Conservation (phyloP, 129 eudicot genomes). For the Flaveria linearis region DNA sequence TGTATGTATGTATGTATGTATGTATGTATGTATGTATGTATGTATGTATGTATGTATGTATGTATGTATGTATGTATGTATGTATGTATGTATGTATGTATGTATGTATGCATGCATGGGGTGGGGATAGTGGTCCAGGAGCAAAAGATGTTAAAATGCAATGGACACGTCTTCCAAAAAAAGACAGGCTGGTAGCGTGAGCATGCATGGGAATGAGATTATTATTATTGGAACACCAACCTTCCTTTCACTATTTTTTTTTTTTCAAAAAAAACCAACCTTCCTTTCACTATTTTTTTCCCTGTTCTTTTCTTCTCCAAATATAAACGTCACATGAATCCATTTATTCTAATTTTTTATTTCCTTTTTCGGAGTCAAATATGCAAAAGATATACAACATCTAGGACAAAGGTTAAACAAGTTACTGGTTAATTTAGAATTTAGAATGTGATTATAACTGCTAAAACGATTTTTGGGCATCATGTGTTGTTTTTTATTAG, state of each 20-base stretch:
- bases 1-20: too few species aligned
- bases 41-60: too few species aligned
- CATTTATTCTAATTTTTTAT: background rate
- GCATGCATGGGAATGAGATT: constrained; percentile 27
- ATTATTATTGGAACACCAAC: constrained; percentile 25
- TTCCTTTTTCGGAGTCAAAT: background rate
- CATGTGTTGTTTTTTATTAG: too few species aligned
- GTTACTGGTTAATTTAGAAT: too few species aligned
- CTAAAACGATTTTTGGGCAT: too few species aligned
- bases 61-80: too few species aligned
- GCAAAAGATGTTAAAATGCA: constrained; percentile 27
- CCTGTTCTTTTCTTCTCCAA: constrained; percentile 3
- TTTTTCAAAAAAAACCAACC: too few species aligned
- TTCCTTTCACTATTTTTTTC: background rate
- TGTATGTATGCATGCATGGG: background rate
- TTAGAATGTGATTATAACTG: too few species aligned
- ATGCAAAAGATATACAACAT: background rate
- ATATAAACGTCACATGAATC: constrained; percentile 18
- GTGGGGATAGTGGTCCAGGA: constrained; percentile 29
- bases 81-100: too few species aligned
- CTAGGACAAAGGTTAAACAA: background rate
- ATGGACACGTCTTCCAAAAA: constrained; percentile 44
- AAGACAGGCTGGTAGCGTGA: constrained; percentile 37
- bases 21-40: too few species aligned
- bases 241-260: too few species aligned